A percentile compares a stretch with the other conserved stretches of the same genome.
These are phyloP conservation scores for Coemansia pectinata DNA, from an alignment of 192 early-diverging fungal species.

Conservation along the genomic window DNA sequence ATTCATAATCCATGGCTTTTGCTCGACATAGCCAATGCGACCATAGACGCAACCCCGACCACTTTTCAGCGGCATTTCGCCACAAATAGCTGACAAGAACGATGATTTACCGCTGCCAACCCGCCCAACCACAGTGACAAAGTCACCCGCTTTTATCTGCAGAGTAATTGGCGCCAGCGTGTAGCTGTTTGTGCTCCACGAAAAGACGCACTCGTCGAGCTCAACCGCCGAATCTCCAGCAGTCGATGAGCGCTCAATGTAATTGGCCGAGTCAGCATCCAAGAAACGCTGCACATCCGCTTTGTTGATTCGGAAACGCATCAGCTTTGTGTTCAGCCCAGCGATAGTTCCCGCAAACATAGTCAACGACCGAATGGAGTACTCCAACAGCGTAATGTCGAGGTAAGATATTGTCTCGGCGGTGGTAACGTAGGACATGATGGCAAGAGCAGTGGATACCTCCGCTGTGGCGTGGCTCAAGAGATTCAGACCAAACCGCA, in stretches of 20 bases:
- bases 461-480: constrained; percentile 45
- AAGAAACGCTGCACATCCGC: constrained; percentile 6
- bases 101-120: constrained; percentile 79
- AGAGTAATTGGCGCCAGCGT: constrained; percentile 63
- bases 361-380: constrained; percentile 25
- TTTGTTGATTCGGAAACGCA: not conserved
- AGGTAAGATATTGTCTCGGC: constrained; percentile 13
- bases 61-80: constrained; percentile 77
- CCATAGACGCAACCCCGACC: constrained; percentile 73
- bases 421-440: constrained; percentile 56
- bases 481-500: constrained; percentile 15
- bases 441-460: constrained; percentile 57
- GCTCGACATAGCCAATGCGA: constrained; percentile 45
- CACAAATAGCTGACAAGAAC: constrained; percentile 66
- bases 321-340: not conserved
- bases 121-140: constrained; percentile 78
- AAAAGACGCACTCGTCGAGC: constrained; percentile 24
- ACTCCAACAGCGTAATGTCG: constrained; percentile 15
- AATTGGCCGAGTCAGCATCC: not conserved
- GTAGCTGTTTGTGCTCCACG: constrained; percentile 35
- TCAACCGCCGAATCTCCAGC: not conserved
- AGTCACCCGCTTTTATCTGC: constrained; percentile 62
- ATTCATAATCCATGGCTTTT: constrained; percentile 45
- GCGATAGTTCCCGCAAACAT: constrained; percentile 7
- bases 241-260: not conserved